Conservation (phyloP, 352 stramenopile species). For the Pythium volutum region DNA sequence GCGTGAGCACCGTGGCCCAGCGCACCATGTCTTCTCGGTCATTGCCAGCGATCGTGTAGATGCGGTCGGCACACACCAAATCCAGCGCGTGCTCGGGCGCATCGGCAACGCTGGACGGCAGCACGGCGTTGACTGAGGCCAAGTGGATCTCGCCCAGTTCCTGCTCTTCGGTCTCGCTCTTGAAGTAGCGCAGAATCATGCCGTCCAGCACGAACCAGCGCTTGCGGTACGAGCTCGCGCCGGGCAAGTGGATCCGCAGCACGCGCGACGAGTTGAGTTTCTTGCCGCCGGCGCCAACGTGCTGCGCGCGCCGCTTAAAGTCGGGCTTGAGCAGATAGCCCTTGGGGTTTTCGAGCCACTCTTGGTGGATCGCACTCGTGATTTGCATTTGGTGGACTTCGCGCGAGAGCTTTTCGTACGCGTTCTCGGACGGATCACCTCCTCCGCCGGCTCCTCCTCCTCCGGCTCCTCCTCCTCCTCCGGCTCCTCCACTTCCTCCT, state of each 20-base stretch:
- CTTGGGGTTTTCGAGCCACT: conserved; percentile 89
- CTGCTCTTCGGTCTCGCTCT: conserved; percentile 83
- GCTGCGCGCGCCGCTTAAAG: conserved; percentile 86
- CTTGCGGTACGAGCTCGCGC: conserved; percentile 76
- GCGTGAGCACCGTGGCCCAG: conserved; percentile 83
- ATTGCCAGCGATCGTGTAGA: conserved; percentile 85
- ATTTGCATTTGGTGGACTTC: conserved; percentile 89
- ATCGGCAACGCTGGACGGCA: conserved; percentile 87
- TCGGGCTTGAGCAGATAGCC: conserved; percentile 86
- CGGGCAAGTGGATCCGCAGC: conserved; percentile 73
- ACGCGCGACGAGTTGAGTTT: conserved; percentile 81
- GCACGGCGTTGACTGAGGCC: conserved; percentile 81
- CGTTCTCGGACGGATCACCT: conserved; percentile 56
- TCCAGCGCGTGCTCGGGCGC: conserved; percentile 82
- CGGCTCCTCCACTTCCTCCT: background rate
- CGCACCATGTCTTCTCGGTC: conserved; percentile 88
- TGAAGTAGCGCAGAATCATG: conserved; percentile 89
- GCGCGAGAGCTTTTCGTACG: conserved; percentile 88
- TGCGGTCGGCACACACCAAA: conserved; percentile 84
- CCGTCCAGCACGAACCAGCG: conserved; percentile 88
- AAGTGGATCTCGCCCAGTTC: conserved; percentile 87
- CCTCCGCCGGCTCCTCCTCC: conserved; percentile 13
- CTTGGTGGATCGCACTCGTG: conserved; percentile 85
- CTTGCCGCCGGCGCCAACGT: conserved; percentile 82
- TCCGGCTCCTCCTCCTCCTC: conserved; percentile 3